Percentiles rank a stretch among this genome's conserved stretches.
Conservation (phyloP, 768 basidiomycete species). For the Leucosporidium scottii region DNA sequence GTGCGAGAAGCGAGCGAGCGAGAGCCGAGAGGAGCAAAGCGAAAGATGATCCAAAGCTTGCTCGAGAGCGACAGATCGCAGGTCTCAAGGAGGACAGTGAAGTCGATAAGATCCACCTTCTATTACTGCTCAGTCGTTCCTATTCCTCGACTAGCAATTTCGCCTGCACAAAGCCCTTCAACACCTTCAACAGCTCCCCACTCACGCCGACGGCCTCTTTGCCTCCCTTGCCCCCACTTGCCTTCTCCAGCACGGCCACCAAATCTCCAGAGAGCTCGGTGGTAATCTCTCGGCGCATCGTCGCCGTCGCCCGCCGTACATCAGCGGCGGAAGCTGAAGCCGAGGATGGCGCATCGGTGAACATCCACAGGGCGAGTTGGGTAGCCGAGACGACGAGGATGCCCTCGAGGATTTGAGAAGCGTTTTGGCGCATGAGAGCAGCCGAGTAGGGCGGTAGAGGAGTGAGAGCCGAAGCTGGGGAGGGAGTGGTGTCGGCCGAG, state of each 20-base stretch:
- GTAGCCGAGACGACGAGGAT: slow-evolving; percentile 26
- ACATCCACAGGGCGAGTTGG: slow-evolving; percentile 22
- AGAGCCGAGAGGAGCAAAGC: too few relatives aligned
- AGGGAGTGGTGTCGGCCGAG: slow-evolving; percentile 1
- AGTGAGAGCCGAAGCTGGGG: slow-evolving; percentile 1
- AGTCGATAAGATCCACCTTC: background rate
- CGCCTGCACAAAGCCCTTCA: background rate
- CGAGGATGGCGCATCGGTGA: slow-evolving; percentile 2
- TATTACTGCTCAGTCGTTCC: background rate
- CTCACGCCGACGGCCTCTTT: background rate
- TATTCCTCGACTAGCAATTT: background rate
- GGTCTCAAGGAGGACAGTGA: too few relatives aligned
- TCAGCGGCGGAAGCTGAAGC: background rate
- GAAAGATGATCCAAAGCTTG: too few relatives aligned
- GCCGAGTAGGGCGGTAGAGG: slow-evolving; percentile 1
- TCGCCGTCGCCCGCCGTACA: background rate
- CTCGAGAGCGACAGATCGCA: too few relatives aligned
- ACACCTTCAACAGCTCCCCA: background rate
- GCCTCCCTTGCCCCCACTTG: background rate
- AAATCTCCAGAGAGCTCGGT: slow-evolving; percentile 16
- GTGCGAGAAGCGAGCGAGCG: too few relatives aligned
- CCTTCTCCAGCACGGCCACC: slow-evolving; percentile 1
- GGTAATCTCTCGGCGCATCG: background rate
- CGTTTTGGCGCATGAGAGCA: slow-evolving; percentile 1
- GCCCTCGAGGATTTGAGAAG: slow-evolving; percentile 29